Evolutionary conservation across 2,329 filamentous ascomycete species (phyloP), one percentile per base, ranked within the genome.

Genomic region (Dactylellina sp.): DNA sequence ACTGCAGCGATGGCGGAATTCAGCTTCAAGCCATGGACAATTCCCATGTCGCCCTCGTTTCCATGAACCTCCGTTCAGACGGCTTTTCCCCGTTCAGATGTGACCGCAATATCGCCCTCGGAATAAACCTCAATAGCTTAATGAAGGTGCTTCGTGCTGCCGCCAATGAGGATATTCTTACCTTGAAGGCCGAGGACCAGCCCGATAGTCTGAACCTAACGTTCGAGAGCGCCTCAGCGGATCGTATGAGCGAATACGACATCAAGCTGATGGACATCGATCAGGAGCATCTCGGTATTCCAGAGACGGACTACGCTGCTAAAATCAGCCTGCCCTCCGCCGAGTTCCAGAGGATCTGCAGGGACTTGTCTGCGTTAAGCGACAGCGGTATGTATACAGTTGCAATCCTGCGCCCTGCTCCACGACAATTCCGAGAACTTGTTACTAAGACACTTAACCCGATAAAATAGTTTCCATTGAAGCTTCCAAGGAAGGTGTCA

Each of bases 221-320:
- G 79, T 99, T 99, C 81, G 96, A 99, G 88, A 96, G 89, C 85
- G 85, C 87, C 77, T 89, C 90, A 80, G 91, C 88, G 79, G 95
- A 99, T 83, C 88, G 95, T 78, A 88, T 99, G 81, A 96, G 92
- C 87, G 96, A 99, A 86, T 99, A 99, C 82, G 95, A 99, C 83
- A 91, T 99, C 83, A 99, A 99, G 87, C 89, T 99, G 82, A 99
- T 99, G 95, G 95, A 99, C 82, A 99, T 99, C 82, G 95, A 99
- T 84, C 96, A 99, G 85, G 95, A 99, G 86, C 95, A 99, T 83
- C 85, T 99, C 83, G 95, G 95, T 76, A 99, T 99, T 79, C 95
- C 95, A 14, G 94, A 99, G 79, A 99, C 96, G n/a, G 95, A 99
- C 80, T 99, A 99, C 81, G 91, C 93, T 40, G 91, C 95, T 52